phyloP scores from a whole-genome alignment of 2,329 filamentous ascomycete genomes.

The Fusarium sp. region DNA sequence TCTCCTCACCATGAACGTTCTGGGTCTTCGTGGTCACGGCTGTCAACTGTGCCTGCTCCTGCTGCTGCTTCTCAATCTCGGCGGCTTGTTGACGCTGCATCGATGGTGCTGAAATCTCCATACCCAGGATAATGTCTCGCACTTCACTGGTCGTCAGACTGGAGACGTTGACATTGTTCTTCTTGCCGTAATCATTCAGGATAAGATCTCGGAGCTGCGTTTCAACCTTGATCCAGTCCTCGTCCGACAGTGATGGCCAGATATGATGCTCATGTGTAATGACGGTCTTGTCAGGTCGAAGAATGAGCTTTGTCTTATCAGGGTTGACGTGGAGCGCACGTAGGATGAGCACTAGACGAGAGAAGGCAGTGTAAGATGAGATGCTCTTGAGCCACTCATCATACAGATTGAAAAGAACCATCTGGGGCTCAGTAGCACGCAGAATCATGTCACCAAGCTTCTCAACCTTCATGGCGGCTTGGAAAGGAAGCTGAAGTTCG shows the following conservation, averaged over 20 bases:
- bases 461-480: constrained; percentile 99
- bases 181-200: constrained; percentile 98
- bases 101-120: constrained; percentile 98
- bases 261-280: constrained; percentile 99
- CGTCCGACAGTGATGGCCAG: constrained; percentile 93
- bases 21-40: constrained; percentile 98
- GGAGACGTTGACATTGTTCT: constrained; percentile 99
- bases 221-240: constrained; percentile 99
- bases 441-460: constrained; percentile 99
- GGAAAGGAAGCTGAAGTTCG: constrained; percentile 96
- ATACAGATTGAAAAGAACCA: constrained; percentile 99
- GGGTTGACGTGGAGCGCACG: constrained; percentile 97
- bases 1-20: constrained; percentile 96
- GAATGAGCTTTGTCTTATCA: constrained; percentile 96
- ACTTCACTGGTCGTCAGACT: constrained; percentile 97
- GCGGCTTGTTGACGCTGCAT: constrained; percentile 98
- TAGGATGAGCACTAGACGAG: constrained; percentile 90
- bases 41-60: constrained; percentile 95
- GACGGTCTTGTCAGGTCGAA: constrained; percentile 96
- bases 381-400: constrained; percentile 99
- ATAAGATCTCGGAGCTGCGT: constrained; percentile 95
- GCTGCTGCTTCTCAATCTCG: constrained; percentile 98
- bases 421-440: constrained; percentile 97
- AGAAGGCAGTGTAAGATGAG: constrained; percentile 98
- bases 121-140: constrained; percentile 97